A percentile compares a stretch with the other conserved stretches of the same genome.
Evolutionary conservation across 345 rosid species (phyloP).

Genomic region (Syzygium aqueum): DNA sequence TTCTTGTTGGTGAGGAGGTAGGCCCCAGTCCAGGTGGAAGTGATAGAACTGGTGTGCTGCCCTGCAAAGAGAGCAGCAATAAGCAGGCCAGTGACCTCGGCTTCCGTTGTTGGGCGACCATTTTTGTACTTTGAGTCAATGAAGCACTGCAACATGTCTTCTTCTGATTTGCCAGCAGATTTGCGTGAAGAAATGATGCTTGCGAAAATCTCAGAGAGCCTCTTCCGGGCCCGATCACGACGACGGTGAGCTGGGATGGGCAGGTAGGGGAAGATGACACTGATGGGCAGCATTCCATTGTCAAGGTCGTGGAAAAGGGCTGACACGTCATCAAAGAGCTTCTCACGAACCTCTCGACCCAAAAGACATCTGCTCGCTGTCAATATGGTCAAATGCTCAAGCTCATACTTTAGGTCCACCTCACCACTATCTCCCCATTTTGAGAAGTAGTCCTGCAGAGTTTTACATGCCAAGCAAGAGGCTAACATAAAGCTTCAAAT

Average conservation of each 20-base stretch:
- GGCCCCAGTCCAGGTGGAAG: slow-evolving; percentile 97
- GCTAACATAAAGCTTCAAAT: not conserved
- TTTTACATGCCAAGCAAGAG: slow-evolving; percentile 5
- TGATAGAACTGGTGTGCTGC: slow-evolving; percentile 98
- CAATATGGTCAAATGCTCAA: slow-evolving; percentile 90
- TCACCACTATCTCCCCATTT: slow-evolving; percentile 96
- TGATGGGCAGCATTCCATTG: slow-evolving; percentile 93
- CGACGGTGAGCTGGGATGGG: slow-evolving; percentile 96
- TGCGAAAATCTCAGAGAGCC: slow-evolving; percentile 67
- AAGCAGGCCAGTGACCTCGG: slow-evolving; percentile 87
- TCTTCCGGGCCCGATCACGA: slow-evolving; percentile 80
- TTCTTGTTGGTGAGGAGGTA: slow-evolving; percentile 62
- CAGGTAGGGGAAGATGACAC: slow-evolving; percentile 85
- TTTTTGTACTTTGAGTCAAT: slow-evolving; percentile 91
- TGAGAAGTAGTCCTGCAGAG: slow-evolving; percentile 71
- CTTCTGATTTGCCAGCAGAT: slow-evolving; percentile 54
- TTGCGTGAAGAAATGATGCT: slow-evolving; percentile 76
- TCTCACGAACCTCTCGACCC: slow-evolving; percentile 89
- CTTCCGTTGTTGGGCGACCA: slow-evolving; percentile 80
- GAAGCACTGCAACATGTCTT: slow-evolving; percentile 95
- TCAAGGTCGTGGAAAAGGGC: slow-evolving; percentile 93
- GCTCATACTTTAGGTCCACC: slow-evolving; percentile 79
- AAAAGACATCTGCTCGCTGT: slow-evolving; percentile 98
- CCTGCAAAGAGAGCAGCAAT: slow-evolving; percentile 98
- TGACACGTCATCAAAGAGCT: slow-evolving; percentile 91